These are phyloP conservation scores for Nephelium lappaceum DNA, from an alignment of 345 rosid genomes.

Conservation along the genomic window DNA sequence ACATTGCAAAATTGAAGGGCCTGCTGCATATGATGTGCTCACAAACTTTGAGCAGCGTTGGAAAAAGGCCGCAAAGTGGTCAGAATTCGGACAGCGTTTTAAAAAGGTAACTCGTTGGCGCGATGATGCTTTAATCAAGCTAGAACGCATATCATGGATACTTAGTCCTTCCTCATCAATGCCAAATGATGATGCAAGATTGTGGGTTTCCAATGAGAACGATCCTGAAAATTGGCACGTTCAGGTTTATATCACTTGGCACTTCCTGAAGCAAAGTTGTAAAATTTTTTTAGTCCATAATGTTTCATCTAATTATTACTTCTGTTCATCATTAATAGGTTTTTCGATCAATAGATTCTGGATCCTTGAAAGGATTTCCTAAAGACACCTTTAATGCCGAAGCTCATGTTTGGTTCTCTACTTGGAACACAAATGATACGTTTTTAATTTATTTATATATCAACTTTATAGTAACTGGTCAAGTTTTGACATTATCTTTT, in stretches of 20 bases:
- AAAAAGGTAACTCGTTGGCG: conserved; percentile 73
- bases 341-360: conserved; percentile 37
- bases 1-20: conserved; percentile 90
- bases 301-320: not conserved
- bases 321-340: conserved; percentile 1
- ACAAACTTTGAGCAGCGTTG: conserved; percentile 91
- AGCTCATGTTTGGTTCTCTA: conserved; percentile 46
- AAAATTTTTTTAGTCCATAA: not conserved
- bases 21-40: conserved; percentile 92
- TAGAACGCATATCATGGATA: conserved; percentile 91
- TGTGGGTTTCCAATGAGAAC: conserved; percentile 55
- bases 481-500: not conserved
- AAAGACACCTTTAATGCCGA: conserved; percentile 59
- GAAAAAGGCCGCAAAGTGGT: conserved; percentile 81
- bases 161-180: conserved; percentile 55
- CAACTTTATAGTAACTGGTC: not conserved
- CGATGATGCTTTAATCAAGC: conserved; percentile 77
- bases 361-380: conserved; percentile 90
- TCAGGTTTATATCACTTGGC: conserved; percentile 51
- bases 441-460: not conserved
- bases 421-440: not conserved
- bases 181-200: conserved; percentile 46
- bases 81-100: conserved; percentile 59
- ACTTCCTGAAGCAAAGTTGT: conserved; percentile 4
- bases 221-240: conserved; percentile 77